Conservation (phyloP, 2,329 filamentous ascomycete species). For the Orbilia ellipsospora region DNA sequence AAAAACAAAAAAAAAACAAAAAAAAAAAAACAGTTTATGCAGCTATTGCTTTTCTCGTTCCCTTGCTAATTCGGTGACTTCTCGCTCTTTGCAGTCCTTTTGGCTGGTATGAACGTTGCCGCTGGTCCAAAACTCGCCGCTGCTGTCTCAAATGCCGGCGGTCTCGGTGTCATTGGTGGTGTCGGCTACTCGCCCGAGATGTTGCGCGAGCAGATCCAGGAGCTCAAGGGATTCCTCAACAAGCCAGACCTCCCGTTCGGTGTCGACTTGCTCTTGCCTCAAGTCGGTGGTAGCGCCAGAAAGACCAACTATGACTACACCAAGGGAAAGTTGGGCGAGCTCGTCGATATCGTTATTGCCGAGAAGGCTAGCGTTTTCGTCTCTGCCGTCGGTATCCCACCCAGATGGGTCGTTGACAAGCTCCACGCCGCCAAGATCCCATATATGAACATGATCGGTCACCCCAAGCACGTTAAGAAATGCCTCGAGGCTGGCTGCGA, state of each 20-base stretch:
- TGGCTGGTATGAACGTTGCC: slow-evolving; percentile 99
- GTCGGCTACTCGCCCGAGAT: slow-evolving; percentile 97
- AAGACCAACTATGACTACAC: slow-evolving; percentile 92
- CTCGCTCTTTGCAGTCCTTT: slow-evolving; percentile 69
- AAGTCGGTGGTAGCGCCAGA: slow-evolving; percentile 91
- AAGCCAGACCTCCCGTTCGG: slow-evolving; percentile 97
- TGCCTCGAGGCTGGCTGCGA: slow-evolving; percentile 91
- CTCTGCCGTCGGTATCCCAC: slow-evolving; percentile 92
- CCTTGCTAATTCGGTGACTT: too few species aligned
- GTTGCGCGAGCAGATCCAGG: slow-evolving; percentile 84
- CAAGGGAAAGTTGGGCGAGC: slow-evolving; percentile 94
- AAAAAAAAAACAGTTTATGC: too few species aligned
- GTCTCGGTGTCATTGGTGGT: slow-evolving; percentile 94
- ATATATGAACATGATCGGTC: slow-evolving; percentile 99
- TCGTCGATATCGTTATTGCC: slow-evolving; percentile 92
- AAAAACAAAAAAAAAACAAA: too few species aligned
- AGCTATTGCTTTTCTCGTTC: background rate
- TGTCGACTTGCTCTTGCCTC: slow-evolving; percentile 90
- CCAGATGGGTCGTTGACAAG: slow-evolving; percentile 86
- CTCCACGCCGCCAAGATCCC: slow-evolving; percentile 88
- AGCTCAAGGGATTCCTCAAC: slow-evolving; percentile 86
- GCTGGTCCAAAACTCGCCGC: slow-evolving; percentile 96
- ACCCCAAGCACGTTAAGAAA: slow-evolving; percentile 99
- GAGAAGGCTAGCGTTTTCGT: slow-evolving; percentile 93
- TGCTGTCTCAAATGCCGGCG: slow-evolving; percentile 95